Base-by-base conservation (phyloP, 2,329 filamentous ascomycete genomes). In the Phialophora tarda region DNA sequence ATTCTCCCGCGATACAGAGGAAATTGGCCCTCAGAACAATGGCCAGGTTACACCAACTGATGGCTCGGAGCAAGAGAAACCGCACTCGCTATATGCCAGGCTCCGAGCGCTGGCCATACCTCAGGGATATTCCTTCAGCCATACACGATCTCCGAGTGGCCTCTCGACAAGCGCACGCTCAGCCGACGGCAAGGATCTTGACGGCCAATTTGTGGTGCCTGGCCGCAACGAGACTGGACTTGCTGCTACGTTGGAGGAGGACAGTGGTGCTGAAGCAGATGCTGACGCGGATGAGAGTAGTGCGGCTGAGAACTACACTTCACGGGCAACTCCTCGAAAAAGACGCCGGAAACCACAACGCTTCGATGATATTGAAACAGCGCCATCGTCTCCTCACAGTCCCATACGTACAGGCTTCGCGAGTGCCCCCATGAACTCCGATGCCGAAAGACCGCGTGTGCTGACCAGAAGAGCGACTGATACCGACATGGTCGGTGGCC, bases 271-370 rank as follows among this genome's bases (percentile, higher is more conserved):
- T 76, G 68, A 70, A 59, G 68, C 65, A 28, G 68, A 70, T 56
- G 87, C 83, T 14, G 92, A 95, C 76, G 91, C 89, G 1, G 59
- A 61, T 2, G 93, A 96, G 75, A 92, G 95, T 75, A 96, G 92
- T 53, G 91, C 89, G 0, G 92, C 93, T 60, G 93, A 97, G 75
- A 84, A 84, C n/a, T 80, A 80, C 21, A 73, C 78, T n/a, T 75
- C 79, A 14, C 81, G 82, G 60, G 74, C 78, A 30, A 73, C 78
- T 1, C 85, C 84, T 68, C 82, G 82, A 34, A 91, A 86, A 78
- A 88, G 85, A 77, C 89, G 88, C 77, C 85, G 87, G 70, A 87
- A 86, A 75, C 82, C 88, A 71, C 85, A 75, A 82, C 84, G 80
- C 78, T 84, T 78, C 73, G 83, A 74, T 78, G 88, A 75, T 67